These are phyloP conservation scores for Pleurotus giganteus DNA, from an alignment of 768 basidiomycete genomes.

Conservation along the genomic window DNA sequence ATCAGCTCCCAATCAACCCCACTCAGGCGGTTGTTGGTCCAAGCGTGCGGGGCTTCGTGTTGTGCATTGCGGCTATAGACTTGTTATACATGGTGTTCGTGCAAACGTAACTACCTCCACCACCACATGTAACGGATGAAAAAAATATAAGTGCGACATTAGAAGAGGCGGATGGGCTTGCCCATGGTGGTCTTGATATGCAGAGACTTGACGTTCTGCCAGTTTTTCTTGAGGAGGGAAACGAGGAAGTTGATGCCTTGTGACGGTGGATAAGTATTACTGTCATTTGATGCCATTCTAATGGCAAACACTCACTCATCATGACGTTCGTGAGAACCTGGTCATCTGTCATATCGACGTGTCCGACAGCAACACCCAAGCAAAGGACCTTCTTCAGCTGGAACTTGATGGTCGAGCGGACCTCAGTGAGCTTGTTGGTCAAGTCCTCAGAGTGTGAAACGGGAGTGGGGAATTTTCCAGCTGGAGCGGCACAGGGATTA, in stretches of 20 bases:
- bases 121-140: slow-evolving; percentile 1
- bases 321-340: slow-evolving; percentile 97
- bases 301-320: slow-evolving; percentile 62
- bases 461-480: slow-evolving; percentile 99
- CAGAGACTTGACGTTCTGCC: slow-evolving; percentile 99
- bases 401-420: slow-evolving; percentile 99
- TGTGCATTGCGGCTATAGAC: slow-evolving; percentile 64
- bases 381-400: slow-evolving; percentile 99
- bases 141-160: slow-evolving; percentile 17
- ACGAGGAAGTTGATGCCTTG: slow-evolving; percentile 99
- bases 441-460: slow-evolving; percentile 92
- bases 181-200: slow-evolving; percentile 99
- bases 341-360: slow-evolving; percentile 97
- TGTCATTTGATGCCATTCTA: neutral
- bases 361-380: slow-evolving; percentile 97
- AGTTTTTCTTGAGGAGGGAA: slow-evolving; percentile 98
- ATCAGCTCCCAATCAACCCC: slow-evolving; percentile 91
- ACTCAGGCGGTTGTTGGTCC: slow-evolving; percentile 80
- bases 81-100: slow-evolving; percentile 1
- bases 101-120: slow-evolving; percentile 8
- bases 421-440: slow-evolving; percentile 85
- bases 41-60: slow-evolving; percentile 99
- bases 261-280: slow-evolving; percentile 9
- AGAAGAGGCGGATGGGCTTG: slow-evolving; percentile 95
- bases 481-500: too few species aligned